Base-by-base conservation (phyloP, 2,329 filamentous ascomycete species). In the Incumbomyces lentus region DNA sequence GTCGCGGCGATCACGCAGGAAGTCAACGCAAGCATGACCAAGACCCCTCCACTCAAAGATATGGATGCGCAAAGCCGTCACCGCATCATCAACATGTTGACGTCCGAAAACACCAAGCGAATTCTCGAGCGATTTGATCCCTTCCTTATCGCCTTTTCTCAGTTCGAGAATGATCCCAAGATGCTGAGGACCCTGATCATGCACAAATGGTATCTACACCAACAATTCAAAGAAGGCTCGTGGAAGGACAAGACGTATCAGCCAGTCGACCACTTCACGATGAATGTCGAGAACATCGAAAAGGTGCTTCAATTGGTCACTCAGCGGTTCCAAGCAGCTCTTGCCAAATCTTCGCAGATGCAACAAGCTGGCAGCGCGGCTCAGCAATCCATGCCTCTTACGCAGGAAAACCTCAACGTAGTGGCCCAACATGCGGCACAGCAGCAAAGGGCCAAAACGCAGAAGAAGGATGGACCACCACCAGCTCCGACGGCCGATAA, bases 401-500 rank as follows among this genome's bases (percentile, higher is more conserved):
- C 53, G 1, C 45, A 49, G 6, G 51, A 55, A 52, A 50, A 55
- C 48, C 36, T 57, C 44, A 49, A 49, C 43, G 32, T 49, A 47
- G 30, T 50, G 16, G 40, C 52, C 37, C 48, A 48, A 14, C 48
- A 55, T 44, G 49, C 55, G 50, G 50, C 55, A 51, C 43, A 68
- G 65, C 53, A 53, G 47, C 55, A 49, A 2, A 56, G 53, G 42
- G 14, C 31, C 31, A 52, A 55, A 41, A 48, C 48, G 16, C 61
- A 66, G 44, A 60, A 60, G 35, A 62, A 60, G 35, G 64, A 67
- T 19, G 64, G 60, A 46, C 62, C 68, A 39, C 71, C 73, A 39
- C 64, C 67, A 37, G 68, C 72, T 32, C 70, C 73, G 16, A 74
- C 69, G 6, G 63, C 68, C 7, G 63, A 71, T n/a, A 67, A 73